Evolutionary conservation across 345 rosid species (phyloP).

Genomic region (Arabidopsis thaliana): TAIR10.1 NC_003070.9:7647001-7647500

Average conservation of each 20-base stretch:
- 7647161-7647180: slow-evolving; percentile 75
- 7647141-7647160: slow-evolving; percentile 82
- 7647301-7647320: background rate
- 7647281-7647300: slow-evolving; percentile 16
- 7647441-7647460: slow-evolving; percentile 15
- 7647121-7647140: slow-evolving; percentile 69
- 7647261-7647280: background rate
- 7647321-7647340: background rate
- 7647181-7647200: slow-evolving; percentile 75
- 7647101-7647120: slow-evolving; percentile 66
- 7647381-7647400: background rate
- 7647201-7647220: slow-evolving; percentile 84
- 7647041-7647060: slow-evolving; percentile 36
- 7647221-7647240: slow-evolving; percentile 71
- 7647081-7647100: slow-evolving; percentile 11
- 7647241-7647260: slow-evolving; percentile 50
- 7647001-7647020: slow-evolving; percentile 96
- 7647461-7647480: background rate
- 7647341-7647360: background rate
- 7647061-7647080: background rate
- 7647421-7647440: background rate
- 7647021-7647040: slow-evolving; percentile 80
- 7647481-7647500: background rate
- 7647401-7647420: slow-evolving; percentile 1
- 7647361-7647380: background rate